Evolutionary conservation across 768 basidiomycete genomes (phyloP), one percentile per base, ranked within the genome.

Genomic region (Vararia minispora): DNA sequence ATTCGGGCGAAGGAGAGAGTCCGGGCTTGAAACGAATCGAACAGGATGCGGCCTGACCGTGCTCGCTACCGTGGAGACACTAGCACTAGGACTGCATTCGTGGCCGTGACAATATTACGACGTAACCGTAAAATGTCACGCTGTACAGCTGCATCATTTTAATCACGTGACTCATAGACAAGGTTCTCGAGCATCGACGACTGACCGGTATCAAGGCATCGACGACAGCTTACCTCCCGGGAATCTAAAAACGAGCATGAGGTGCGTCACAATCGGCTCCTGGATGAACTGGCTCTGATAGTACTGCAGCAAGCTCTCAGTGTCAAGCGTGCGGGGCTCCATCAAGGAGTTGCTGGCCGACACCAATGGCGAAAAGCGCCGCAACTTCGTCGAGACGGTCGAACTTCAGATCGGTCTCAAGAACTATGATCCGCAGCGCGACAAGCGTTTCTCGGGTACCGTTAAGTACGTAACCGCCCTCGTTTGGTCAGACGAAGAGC

Each of bases 391-490:
- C 47, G 90, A 94, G 74, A 95, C 91, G 41, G 80, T 94, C 58
- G 91, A 95, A 63, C 74, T 95, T 52, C 90, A 94, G 63, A 87
- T 95, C 52, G 91, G 91, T 51, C 75, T 95, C 57, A 95, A 94
- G 73, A 95, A 95, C 76, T 95, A 95, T 70, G 91, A 99, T 64
- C 94, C 95, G 52, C 95, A 98, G 78, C 74, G 95, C 49, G 95
- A 99, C 67, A 99, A 98, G 74, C 95, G 95, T 89, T 98, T 99
- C 86, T 92, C 89, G 49, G 90, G 90, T 56, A 95, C 90, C 35
- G 89, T 94, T 67, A 94, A 92, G 91, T 91, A 49, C 44, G 73
- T 60, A n/a, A 28, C 17, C 12, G 28, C 37, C 14, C 18, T 14
- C 9, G 21, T 29, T 17, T 34, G 23, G 26, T 4, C 18, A 4